Evolutionary conservation across 2,329 filamentous ascomycete genomes (phyloP).

Genomic region (Stemphylium vesicarium): DNA sequence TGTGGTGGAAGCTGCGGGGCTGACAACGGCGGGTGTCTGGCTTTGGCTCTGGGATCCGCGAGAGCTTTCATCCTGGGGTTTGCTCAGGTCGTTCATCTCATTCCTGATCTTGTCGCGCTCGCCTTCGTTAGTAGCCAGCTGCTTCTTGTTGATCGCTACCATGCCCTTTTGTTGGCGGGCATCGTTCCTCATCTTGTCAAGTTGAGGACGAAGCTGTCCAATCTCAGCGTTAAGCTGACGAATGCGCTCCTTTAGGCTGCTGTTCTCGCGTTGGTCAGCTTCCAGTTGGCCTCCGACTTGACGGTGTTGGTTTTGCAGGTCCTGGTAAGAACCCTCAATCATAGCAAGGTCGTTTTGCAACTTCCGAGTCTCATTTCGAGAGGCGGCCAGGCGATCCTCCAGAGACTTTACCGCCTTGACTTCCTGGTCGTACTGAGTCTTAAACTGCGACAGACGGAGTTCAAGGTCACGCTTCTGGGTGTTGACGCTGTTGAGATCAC

Average conservation of each 20-base stretch:
- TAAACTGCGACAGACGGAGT: constrained; percentile 81
- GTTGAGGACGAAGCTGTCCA: constrained; percentile 80
- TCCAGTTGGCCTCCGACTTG: constrained; percentile 77
- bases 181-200: constrained; percentile 92
- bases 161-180: constrained; percentile 94
- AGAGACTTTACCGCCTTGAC: constrained; percentile 82
- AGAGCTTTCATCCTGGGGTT: constrained; percentile 63
- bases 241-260: constrained; percentile 84
- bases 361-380: constrained; percentile 81
- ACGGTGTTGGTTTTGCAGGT: constrained; percentile 82
- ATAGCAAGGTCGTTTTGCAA: constrained; percentile 83
- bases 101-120: constrained; percentile 86
- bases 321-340: constrained; percentile 79
- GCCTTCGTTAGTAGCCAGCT: constrained; percentile 84
- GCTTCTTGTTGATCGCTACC: constrained; percentile 98
- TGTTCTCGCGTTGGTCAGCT: constrained; percentile 88
- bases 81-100: constrained; percentile 74
- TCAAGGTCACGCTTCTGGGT: constrained; percentile 95
- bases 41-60: constrained; percentile 40
- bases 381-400: constrained; percentile 79
- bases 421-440: constrained; percentile 90
- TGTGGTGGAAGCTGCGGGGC: constrained; percentile 67
- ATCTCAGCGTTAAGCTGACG: constrained; percentile 82
- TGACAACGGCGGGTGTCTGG: constrained; percentile 62
- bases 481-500: constrained; percentile 79